These are phyloP conservation scores for Aquilaria sinensis DNA, from an alignment of 345 rosid genomes.

Conservation along the genomic window DNA sequence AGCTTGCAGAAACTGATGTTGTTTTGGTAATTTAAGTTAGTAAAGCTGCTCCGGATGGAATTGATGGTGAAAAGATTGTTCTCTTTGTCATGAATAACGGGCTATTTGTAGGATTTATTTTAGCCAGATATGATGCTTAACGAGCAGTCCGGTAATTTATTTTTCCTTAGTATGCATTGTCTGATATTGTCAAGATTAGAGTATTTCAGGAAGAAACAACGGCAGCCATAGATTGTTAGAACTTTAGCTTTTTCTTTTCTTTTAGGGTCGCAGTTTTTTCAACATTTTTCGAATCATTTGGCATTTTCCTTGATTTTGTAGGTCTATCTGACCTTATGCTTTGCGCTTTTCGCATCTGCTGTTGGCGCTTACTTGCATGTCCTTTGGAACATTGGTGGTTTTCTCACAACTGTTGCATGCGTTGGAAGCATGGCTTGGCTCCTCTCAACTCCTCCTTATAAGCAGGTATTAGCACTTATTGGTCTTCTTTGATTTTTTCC, in stretches of 20 bases:
- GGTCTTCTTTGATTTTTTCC: too few species aligned
- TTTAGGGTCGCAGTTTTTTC: too few species aligned
- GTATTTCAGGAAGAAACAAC: not conserved
- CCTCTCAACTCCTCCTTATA: conserved; percentile 43
- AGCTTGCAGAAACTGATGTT: too few species aligned
- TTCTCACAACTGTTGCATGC: conserved; percentile 56
- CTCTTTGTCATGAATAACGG: too few species aligned
- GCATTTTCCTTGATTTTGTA: conserved; percentile 9
- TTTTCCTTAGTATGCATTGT: not conserved
- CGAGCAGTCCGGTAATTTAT: not conserved
- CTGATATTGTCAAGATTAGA: not conserved
- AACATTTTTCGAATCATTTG: too few species aligned
- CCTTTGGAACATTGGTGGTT: conserved; percentile 74
- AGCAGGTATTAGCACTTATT: conserved; percentile 36
- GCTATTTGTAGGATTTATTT: too few species aligned
- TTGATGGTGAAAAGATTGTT: too few species aligned
- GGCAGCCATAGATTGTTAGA: not conserved
- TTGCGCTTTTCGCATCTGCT: conserved; percentile 68
- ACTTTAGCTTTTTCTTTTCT: not conserved
- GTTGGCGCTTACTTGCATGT: conserved; percentile 65
- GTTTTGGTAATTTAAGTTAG: too few species aligned
- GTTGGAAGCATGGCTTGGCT: conserved; percentile 63
- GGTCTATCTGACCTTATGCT: conserved; percentile 70
- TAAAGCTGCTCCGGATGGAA: too few species aligned
- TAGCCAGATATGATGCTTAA: conserved; percentile 1